phyloP scores from a whole-genome alignment of 2,329 filamentous ascomycete species.

The Sporothrix dimorphospora region DNA sequence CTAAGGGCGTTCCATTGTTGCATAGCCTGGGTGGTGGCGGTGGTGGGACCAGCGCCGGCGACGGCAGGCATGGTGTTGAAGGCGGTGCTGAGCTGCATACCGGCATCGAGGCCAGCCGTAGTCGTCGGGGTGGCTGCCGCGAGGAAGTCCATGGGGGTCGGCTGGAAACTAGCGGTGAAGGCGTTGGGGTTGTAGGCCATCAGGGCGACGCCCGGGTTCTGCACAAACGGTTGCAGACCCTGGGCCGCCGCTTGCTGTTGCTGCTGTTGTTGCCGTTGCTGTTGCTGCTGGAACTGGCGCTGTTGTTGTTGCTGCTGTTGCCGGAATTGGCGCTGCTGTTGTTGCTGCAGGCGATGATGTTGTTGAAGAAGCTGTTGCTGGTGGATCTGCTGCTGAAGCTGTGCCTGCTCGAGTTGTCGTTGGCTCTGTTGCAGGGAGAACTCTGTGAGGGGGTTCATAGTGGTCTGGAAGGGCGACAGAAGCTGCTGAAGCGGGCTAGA shows the following conservation, averaged over 20 bases:
- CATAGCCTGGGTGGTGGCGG: conserved; percentile 52
- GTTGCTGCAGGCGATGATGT: conserved; percentile 49
- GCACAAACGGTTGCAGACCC: conserved; percentile 58
- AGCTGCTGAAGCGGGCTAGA: conserved; percentile 60
- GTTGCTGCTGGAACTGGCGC: conserved; percentile 49
- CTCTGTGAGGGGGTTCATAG: conserved; percentile 59
- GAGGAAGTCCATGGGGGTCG: conserved; percentile 62
- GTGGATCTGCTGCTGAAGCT: conserved; percentile 50
- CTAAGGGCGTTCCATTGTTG: conserved; percentile 59
- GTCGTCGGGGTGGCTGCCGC: conserved; percentile 60
- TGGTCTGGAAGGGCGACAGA: conserved; percentile 58
- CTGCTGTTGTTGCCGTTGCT: conserved; percentile 53
- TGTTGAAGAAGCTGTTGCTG: conserved; percentile 50
- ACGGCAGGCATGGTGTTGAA: conserved; percentile 63
- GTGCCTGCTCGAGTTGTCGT: conserved; percentile 50
- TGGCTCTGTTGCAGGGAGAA: conserved; percentile 64
- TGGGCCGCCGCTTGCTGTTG: conserved; percentile 39
- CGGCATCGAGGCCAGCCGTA: conserved; percentile 65
- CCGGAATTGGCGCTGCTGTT: conserved; percentile 48
- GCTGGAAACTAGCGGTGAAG: conserved; percentile 56
- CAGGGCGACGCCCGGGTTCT: conserved; percentile 54
- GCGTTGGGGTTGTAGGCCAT: conserved; percentile 55
- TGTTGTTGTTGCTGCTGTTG: conserved; percentile 39
- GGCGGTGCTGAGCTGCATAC: conserved; percentile 63
- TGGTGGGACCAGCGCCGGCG: conserved; percentile 49